phyloP scores from a whole-genome alignment of 1,284 basidiomycete genomes.

The Moesziomyces globuligerus region DNA sequence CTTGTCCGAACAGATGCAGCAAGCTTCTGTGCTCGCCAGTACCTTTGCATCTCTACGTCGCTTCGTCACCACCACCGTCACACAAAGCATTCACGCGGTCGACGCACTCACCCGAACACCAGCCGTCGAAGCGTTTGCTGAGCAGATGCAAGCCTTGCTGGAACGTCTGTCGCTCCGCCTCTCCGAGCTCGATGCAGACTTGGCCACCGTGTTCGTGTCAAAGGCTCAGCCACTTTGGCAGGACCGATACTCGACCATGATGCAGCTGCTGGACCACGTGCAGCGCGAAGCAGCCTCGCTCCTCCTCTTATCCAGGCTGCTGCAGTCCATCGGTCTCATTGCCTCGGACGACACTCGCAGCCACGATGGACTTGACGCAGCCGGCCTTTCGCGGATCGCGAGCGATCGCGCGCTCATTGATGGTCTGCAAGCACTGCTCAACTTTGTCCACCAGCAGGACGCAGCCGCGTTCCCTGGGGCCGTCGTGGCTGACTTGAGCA shows the following conservation, averaged over 20 bases:
- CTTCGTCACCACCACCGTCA: constrained; percentile 13
- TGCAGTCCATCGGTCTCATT: constrained; percentile 20
- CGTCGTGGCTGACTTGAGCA: constrained; percentile 31
- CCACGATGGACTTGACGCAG: background rate
- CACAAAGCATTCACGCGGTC: constrained; percentile 25
- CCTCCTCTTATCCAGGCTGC: constrained; percentile 19
- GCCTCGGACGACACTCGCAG: background rate
- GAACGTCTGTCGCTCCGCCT: constrained; percentile 13
- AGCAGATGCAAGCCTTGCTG: constrained; percentile 29
- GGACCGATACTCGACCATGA: constrained; percentile 22
- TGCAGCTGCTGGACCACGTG: constrained; percentile 22
- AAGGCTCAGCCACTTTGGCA: background rate
- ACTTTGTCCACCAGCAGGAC: constrained; percentile 32
- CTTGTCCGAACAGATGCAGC: constrained; percentile 20
- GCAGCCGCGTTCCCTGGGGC: constrained; percentile 6
- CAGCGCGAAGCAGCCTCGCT: constrained; percentile 20
- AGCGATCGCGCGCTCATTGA: constrained; percentile 43
- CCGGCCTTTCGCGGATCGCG: constrained; percentile 1
- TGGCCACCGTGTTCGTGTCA: constrained; percentile 13
- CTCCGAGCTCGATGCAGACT: constrained; percentile 33
- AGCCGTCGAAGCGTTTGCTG: constrained; percentile 40
- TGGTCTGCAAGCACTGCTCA: constrained; percentile 36
- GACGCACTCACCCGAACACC: constrained; percentile 31
- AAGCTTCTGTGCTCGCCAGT: constrained; percentile 7
- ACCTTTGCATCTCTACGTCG: constrained; percentile 11